Percentiles rank a stretch among this genome's conserved stretches.
phyloP scores from a whole-genome alignment of 345 rosid genomes.

The Eutrema heterophyllum region DNA sequence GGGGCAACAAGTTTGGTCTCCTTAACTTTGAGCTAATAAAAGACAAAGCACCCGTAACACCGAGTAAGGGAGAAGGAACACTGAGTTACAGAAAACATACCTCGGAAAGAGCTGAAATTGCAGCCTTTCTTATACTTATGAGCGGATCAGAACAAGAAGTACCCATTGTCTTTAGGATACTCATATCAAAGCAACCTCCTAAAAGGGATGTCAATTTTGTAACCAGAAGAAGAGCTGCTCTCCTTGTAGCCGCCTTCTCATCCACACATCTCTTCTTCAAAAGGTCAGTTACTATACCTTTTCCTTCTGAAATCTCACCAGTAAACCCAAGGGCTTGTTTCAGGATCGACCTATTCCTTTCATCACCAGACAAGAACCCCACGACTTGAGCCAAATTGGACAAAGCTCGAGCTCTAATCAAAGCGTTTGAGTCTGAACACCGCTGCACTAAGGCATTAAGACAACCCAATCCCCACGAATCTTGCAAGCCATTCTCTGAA shows the following conservation, averaged over 20 bases:
- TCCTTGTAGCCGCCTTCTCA: slow-evolving; percentile 83
- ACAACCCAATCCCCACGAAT: slow-evolving; percentile 57
- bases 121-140: slow-evolving; percentile 88
- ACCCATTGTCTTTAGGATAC: slow-evolving; percentile 68
- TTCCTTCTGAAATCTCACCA: slow-evolving; percentile 33
- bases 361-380: slow-evolving; percentile 50
- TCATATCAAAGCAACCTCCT: slow-evolving; percentile 59
- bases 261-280: slow-evolving; percentile 72
- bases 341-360: slow-evolving; percentile 39
- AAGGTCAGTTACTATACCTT: slow-evolving; percentile 41
- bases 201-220: slow-evolving; percentile 61
- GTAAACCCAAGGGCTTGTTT: slow-evolving; percentile 49
- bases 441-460: slow-evolving; percentile 64
- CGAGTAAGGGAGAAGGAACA: neutral
- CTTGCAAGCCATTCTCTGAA: slow-evolving; percentile 24
- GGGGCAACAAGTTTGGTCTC: neutral
- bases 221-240: slow-evolving; percentile 71
- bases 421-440: slow-evolving; percentile 56
- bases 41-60: neutral
- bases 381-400: slow-evolving; percentile 78
- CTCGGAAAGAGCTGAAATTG: slow-evolving; percentile 84
- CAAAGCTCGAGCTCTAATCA: slow-evolving; percentile 73
- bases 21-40: neutral
- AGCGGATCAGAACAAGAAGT: slow-evolving; percentile 94
- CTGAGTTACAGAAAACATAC: slow-evolving; percentile 36